Conservation (phyloP, 2,329 filamentous ascomycete species). For the Gremmenia infestans region DNA sequence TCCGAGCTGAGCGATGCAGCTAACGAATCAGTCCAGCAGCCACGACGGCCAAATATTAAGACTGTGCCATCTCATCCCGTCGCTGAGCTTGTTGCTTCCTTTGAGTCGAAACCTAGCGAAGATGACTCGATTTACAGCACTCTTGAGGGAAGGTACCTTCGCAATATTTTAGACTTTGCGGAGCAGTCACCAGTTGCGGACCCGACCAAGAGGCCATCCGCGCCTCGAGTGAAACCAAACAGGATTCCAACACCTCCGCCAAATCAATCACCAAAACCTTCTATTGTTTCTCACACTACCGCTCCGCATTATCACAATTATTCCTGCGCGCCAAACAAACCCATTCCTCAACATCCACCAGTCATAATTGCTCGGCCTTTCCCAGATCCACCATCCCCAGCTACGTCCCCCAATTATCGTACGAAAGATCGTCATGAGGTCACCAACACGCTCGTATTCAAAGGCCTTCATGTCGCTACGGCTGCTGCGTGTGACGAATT, state of each 20-base stretch:
- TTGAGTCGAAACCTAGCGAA: too few relatives aligned
- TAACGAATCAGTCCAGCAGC: too few relatives aligned
- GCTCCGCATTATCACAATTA: not conserved
- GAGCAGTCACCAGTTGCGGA: too few relatives aligned
- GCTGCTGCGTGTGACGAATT: slow-evolving; percentile 51
- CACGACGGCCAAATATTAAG: too few relatives aligned
- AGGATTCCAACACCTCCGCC: not conserved
- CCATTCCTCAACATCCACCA: not conserved
- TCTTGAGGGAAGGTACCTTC: too few relatives aligned
- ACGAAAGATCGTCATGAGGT: slow-evolving; percentile 25
- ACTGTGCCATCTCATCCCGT: too few relatives aligned
- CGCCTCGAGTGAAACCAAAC: too few relatives aligned
- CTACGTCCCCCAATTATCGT: not conserved
- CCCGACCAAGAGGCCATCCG: too few relatives aligned
- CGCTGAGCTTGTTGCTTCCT: too few relatives aligned
- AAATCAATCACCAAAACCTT: not conserved
- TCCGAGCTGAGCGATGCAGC: too few relatives aligned
- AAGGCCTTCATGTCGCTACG: slow-evolving; percentile 50
- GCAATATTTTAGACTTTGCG: too few relatives aligned
- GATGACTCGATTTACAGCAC: too few relatives aligned
- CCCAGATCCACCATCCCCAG: not conserved
- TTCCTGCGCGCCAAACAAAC: not conserved
- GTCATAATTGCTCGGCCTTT: not conserved
- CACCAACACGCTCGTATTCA: slow-evolving; percentile 47
- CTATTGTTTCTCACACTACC: not conserved